Percentiles rank a stretch among this genome's conserved stretches.
Conservation (phyloP, 345 rosid genomes). For the Linum tenue region DNA sequence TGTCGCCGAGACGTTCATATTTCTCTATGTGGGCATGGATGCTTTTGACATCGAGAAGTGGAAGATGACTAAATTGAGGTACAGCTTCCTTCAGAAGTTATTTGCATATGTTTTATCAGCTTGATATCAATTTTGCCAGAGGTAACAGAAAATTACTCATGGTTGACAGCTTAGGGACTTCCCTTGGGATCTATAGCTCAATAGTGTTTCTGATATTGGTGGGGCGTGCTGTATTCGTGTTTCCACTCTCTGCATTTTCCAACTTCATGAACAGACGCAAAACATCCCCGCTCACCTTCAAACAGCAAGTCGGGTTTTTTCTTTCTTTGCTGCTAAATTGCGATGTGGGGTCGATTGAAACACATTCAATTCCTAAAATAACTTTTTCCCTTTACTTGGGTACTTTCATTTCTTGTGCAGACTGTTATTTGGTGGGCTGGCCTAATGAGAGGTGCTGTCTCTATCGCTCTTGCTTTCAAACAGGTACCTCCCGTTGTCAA, state of each 20-base stretch:
- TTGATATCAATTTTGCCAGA: not conserved
- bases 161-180: conserved; percentile 43
- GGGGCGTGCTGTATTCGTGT: conserved; percentile 80
- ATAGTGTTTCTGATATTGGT: conserved; percentile 44
- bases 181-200: conserved; percentile 39
- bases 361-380: too few relatives aligned
- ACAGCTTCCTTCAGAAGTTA: conserved; percentile 2
- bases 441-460: conserved; percentile 87
- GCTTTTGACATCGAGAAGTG: conserved; percentile 77
- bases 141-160: not conserved
- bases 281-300: conserved; percentile 38
- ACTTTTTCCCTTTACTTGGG: too few relatives aligned
- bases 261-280: conserved; percentile 54
- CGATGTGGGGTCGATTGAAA: not conserved
- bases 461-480: conserved; percentile 83
- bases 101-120: not conserved
- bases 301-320: conserved; percentile 49
- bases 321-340: not conserved
- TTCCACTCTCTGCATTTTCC: conserved; percentile 59
- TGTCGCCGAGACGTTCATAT: conserved; percentile 80
- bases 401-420: conserved; percentile 24
- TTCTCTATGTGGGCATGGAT: conserved; percentile 91
- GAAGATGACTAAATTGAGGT: conserved; percentile 69
- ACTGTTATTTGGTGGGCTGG: conserved; percentile 95
- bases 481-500: conserved; percentile 36